phyloP scores from a whole-genome alignment of 805 yeast species.

The Saturnispora kantuleensis region DNA sequence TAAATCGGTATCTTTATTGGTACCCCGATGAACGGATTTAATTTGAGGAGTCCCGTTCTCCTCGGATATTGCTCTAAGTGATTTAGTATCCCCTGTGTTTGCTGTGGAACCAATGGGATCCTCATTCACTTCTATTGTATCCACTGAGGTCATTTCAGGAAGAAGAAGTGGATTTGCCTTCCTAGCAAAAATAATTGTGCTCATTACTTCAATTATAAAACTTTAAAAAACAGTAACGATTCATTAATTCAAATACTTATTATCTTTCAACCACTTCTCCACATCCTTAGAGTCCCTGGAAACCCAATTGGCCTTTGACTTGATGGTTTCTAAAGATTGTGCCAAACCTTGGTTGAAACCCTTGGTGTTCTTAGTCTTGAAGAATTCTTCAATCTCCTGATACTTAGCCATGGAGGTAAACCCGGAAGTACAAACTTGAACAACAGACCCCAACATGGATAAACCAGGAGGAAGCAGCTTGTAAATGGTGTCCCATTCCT shows the following conservation, averaged over 20 bases:
- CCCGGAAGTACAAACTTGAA: constrained; percentile 42
- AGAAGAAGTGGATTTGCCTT: too few species aligned
- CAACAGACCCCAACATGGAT: constrained; percentile 70
- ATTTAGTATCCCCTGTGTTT: too few species aligned
- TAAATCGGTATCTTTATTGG: too few species aligned
- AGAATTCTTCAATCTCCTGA: constrained; percentile 37
- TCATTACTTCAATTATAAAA: neutral
- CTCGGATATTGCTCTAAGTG: too few species aligned
- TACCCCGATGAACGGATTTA: too few species aligned
- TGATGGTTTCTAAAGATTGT: constrained; percentile 49
- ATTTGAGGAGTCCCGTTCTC: too few species aligned
- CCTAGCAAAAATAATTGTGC: neutral
- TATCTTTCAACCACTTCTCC: constrained; percentile 32
- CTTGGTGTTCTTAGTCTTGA: constrained; percentile 37
- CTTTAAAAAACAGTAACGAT: too few species aligned
- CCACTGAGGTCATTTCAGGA: too few species aligned
- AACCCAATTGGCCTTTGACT: constrained; percentile 45
- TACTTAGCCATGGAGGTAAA: constrained; percentile 32
- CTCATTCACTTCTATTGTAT: too few species aligned
- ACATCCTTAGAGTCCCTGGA: constrained; percentile 40
- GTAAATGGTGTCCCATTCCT: constrained; percentile 62
- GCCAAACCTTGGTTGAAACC: constrained; percentile 51
- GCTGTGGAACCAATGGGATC: too few species aligned
- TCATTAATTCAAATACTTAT: constrained; percentile 16
- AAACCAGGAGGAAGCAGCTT: constrained; percentile 71